phyloP scores from a whole-genome alignment of 176 grass and related monocot species.

The Oryza meyeriana region DNA sequence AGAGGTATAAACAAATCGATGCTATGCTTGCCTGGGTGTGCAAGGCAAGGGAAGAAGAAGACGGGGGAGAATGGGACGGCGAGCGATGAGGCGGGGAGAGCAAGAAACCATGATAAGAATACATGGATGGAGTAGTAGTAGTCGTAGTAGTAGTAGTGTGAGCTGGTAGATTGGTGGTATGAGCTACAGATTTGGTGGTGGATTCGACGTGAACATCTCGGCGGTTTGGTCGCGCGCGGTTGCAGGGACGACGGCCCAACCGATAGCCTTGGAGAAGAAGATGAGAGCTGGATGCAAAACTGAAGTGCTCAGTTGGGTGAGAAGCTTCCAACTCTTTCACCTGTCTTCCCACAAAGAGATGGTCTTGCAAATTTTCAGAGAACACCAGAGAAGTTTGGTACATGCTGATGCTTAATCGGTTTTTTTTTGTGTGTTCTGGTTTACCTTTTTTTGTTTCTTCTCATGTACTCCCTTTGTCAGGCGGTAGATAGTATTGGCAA shows the following conservation, averaged over 20 bases:
- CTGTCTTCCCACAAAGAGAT: background rate
- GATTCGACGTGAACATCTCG: conserved; percentile 47
- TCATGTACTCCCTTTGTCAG: no score
- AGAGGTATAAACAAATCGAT: conserved; percentile 5
- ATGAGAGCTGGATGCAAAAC: background rate
- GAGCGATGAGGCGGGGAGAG: conserved; percentile 12
- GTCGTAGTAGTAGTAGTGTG: conserved; percentile 28
- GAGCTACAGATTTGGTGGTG: conserved; percentile 27
- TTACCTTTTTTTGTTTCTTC: no score
- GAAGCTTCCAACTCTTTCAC: background rate
- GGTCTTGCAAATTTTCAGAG: background rate
- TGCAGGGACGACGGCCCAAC: conserved; percentile 45
- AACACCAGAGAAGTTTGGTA: background rate
- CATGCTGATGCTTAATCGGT: no score
- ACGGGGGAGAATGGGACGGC: background rate
- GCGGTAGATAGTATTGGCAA: no score
- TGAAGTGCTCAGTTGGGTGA: conserved; percentile 40
- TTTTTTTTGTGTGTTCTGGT: no score
- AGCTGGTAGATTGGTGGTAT: conserved; percentile 8
- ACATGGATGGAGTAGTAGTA: conserved; percentile 34
- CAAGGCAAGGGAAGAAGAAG: conserved; percentile 68
- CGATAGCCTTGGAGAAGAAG: conserved; percentile 31
- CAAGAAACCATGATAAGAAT: conserved; percentile 33
- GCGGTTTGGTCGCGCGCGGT: conserved; percentile 33
- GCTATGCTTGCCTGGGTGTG: conserved; percentile 59